phyloP scores from a whole-genome alignment of 2,329 filamentous ascomycete genomes.

The Colletotrichum euphorbiae region DNA sequence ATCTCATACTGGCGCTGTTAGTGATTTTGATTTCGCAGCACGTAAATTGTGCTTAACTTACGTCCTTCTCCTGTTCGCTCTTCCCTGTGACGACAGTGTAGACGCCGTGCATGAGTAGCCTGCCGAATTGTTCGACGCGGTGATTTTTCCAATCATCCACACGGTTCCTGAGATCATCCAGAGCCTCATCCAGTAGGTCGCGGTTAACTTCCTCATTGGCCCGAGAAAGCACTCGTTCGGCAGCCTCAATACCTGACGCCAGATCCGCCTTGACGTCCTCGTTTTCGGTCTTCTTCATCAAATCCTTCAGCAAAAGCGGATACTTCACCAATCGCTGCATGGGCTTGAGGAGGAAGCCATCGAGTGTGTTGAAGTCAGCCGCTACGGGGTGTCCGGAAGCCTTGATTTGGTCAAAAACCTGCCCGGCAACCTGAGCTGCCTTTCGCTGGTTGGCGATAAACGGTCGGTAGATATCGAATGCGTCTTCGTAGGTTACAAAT shows the following conservation, averaged over 20 bases:
- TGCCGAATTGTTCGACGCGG: constrained; percentile 89
- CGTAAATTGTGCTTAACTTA: constrained; percentile 54
- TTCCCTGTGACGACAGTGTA: constrained; percentile 92
- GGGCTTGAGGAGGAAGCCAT: constrained; percentile 94
- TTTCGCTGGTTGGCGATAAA: constrained; percentile 98
- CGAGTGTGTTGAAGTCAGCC: constrained; percentile 86
- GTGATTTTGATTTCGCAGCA: neutral
- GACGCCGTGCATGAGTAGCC: constrained; percentile 86
- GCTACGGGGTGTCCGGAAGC: constrained; percentile 82
- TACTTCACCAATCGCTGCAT: constrained; percentile 98
- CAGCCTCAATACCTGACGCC: constrained; percentile 79
- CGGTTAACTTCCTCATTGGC: constrained; percentile 93
- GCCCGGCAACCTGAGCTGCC: constrained; percentile 85
- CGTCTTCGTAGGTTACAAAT: constrained; percentile 85
- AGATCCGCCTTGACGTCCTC: constrained; percentile 79
- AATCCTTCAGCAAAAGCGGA: constrained; percentile 88
- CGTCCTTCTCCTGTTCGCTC: constrained; percentile 92
- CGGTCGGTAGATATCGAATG: constrained; percentile 92
- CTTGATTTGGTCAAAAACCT: constrained; percentile 88
- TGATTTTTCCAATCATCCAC: constrained; percentile 99
- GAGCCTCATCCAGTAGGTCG: constrained; percentile 84
- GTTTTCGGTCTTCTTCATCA: constrained; percentile 86
- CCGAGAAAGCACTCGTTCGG: constrained; percentile 82
- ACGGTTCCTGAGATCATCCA: constrained; percentile 82
- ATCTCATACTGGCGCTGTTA: constrained; percentile 81